phyloP scores from a whole-genome alignment of 108 stramenopile species.

The Cyclostephanos invisitatus region DNA sequence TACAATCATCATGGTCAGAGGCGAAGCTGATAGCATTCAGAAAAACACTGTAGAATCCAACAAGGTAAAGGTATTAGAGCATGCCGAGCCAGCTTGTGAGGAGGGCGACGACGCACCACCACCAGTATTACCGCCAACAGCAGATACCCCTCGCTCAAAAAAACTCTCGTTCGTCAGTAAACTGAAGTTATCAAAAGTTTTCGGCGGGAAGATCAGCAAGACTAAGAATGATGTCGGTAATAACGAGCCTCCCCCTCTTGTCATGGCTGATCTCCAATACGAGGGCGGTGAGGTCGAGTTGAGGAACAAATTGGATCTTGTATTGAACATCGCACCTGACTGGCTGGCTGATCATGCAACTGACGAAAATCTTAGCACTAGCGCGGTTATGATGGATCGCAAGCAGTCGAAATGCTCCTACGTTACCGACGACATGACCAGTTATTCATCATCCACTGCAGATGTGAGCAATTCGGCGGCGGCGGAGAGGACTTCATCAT shows the following conservation, averaged over 20 bases:
- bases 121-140: neutral
- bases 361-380: neutral
- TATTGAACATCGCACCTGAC: neutral
- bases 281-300: neutral
- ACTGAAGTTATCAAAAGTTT: neutral
- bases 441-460: neutral
- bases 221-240: neutral
- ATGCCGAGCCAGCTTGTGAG: slow-evolving; percentile 1
- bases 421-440: neutral
- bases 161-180: neutral
- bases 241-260: neutral
- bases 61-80: neutral
- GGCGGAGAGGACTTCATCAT: neutral
- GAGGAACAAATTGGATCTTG: neutral
- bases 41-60: neutral
- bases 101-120: neutral
- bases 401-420: neutral
- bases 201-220: neutral
- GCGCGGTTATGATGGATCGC: neutral
- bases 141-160: neutral
- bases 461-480: neutral
- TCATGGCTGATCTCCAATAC: neutral
- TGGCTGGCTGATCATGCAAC: neutral
- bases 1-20: neutral
- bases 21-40: neutral